These are phyloP conservation scores for Angomonas ambiguus DNA, from an alignment of 208 protist species.

Conservation along the genomic window DNA sequence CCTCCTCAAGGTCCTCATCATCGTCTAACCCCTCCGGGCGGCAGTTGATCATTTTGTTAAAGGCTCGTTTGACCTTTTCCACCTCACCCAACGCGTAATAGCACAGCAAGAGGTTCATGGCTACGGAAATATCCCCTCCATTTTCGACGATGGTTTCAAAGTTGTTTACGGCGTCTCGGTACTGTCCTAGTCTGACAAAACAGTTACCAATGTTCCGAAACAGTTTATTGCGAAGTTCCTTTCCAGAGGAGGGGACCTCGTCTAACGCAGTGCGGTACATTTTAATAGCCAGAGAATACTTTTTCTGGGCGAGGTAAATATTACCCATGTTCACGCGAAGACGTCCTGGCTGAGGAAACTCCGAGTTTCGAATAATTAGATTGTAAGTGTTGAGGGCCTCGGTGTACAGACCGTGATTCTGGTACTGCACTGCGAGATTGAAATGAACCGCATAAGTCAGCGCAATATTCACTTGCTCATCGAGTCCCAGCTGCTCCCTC, in stretches of 20 bases:
- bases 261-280: constrained; percentile 96
- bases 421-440: constrained; percentile 95
- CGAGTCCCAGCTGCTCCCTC: constrained; percentile 82
- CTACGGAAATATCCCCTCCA: constrained; percentile 85
- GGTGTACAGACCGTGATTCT: constrained; percentile 92
- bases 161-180: constrained; percentile 92
- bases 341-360: constrained; percentile 90
- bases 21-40: constrained; percentile 49
- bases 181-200: constrained; percentile 96
- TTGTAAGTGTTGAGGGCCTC: constrained; percentile 96
- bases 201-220: constrained; percentile 96
- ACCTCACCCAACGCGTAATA: constrained; percentile 94
- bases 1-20: constrained; percentile 82
- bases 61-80: constrained; percentile 93
- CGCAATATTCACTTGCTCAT: constrained; percentile 94
- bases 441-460: constrained; percentile 96
- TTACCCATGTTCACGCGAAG: constrained; percentile 98
- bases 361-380: constrained; percentile 94
- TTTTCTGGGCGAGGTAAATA: constrained; percentile 96
- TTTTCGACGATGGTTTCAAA: constrained; percentile 94
- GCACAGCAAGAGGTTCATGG: constrained; percentile 96
- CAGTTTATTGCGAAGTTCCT: constrained; percentile 93
- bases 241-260: constrained; percentile 85
- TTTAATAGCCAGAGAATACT: constrained; percentile 95
- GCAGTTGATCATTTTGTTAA: constrained; percentile 87